phyloP scores from a whole-genome alignment of 805 yeast genomes.

The Nakazawaea holstii region DNA sequence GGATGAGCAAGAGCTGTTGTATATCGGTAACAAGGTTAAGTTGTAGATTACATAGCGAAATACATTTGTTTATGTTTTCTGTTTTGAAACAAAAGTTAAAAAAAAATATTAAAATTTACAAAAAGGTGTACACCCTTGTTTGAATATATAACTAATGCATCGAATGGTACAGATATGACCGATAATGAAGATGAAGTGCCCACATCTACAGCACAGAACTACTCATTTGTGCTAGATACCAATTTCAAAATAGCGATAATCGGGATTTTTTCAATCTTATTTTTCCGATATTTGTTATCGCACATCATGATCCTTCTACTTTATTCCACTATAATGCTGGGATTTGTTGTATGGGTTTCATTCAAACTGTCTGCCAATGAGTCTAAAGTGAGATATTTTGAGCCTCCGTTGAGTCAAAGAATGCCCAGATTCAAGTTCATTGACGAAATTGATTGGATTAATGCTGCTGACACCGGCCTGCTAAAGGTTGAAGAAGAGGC shows the following conservation, averaged over 20 bases:
- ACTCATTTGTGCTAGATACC: background rate
- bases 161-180: no score
- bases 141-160: no score
- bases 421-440: constrained; percentile 24
- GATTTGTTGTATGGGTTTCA: background rate
- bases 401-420: background rate
- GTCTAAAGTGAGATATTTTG: background rate
- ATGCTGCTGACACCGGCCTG: constrained; percentile 10
- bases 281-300: background rate
- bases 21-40: constrained; percentile 16
- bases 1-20: constrained; percentile 17
- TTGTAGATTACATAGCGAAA: background rate
- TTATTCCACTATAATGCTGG: background rate
- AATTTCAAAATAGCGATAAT: background rate
- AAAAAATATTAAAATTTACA: background rate
- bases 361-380: background rate
- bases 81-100: background rate
- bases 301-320: background rate
- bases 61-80: background rate
- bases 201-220: background rate
- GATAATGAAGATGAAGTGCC: background rate
- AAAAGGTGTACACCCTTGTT: no score
- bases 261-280: background rate
- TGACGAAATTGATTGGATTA: constrained; percentile 23
- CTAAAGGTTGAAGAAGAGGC: constrained; percentile 15